Evolutionary conservation across 192 early-diverging fungal species (phyloP).

Genomic region (Coemansia sp.): DNA sequence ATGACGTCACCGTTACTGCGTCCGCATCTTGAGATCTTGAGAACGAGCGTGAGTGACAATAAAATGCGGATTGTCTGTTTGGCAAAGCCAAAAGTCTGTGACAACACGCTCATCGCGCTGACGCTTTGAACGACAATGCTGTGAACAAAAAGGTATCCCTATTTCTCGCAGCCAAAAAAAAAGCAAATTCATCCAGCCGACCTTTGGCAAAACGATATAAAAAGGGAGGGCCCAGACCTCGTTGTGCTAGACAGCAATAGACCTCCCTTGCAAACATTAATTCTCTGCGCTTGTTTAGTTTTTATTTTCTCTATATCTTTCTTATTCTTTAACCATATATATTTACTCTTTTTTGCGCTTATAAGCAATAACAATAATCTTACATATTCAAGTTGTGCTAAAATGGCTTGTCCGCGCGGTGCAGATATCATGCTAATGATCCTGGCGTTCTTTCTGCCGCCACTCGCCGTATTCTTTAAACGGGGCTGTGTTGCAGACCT

Average conservation of each 20-base stretch:
- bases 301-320: neutral
- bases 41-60: neutral
- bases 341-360: constrained; percentile 9
- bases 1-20: constrained; percentile 1
- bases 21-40: neutral
- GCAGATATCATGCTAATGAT: constrained; percentile 38
- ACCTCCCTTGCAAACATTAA: neutral
- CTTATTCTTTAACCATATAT: neutral
- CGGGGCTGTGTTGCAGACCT: constrained; percentile 59
- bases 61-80: neutral
- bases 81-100: neutral
- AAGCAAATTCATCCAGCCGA: neutral
- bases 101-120: neutral
- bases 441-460: constrained; percentile 60
- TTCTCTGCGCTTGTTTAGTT: neutral
- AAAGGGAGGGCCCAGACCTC: neutral
- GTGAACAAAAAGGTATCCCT: neutral
- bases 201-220: neutral
- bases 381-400: no score
- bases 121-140: neutral
- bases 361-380: no score
- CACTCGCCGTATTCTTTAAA: constrained; percentile 65
- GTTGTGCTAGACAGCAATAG: neutral
- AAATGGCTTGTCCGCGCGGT: constrained; percentile 17
- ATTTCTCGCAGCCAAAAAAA: neutral